Percentiles rank a stretch among this genome's conserved stretches.
Evolutionary conservation across 1,284 basidiomycete genomes (phyloP).

Genomic region (Singerocomus inundabilis): DNA sequence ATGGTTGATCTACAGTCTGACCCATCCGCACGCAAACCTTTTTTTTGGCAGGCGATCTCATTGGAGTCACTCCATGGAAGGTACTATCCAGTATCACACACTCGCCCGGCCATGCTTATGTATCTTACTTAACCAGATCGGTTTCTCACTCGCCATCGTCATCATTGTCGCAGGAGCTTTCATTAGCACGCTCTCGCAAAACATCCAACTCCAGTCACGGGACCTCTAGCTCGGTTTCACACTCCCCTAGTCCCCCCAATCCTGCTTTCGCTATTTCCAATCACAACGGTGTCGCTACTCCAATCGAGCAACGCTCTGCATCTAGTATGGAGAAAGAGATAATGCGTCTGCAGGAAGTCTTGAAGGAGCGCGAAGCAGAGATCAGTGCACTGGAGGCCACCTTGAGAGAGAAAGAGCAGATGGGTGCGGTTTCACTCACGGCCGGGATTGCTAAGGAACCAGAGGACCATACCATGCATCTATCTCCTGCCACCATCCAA

Average conservation of each 20-base stretch:
- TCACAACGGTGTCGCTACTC: slow-evolving; percentile 35
- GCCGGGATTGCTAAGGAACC: slow-evolving; percentile 10
- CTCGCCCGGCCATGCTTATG: slow-evolving; percentile 4
- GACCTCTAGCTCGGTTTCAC: slow-evolving; percentile 53
- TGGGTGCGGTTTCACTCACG: neutral
- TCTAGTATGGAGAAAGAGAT: slow-evolving; percentile 89
- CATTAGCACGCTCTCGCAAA: slow-evolving; percentile 84
- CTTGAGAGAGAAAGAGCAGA: slow-evolving; percentile 49
- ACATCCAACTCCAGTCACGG: slow-evolving; percentile 71
- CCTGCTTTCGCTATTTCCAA: slow-evolving; percentile 59
- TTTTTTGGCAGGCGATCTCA: slow-evolving; percentile 84
- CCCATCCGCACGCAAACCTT: slow-evolving; percentile 58
- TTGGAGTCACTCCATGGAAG: slow-evolving; percentile 81
- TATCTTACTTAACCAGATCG: slow-evolving; percentile 50
- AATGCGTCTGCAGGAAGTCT: slow-evolving; percentile 84
- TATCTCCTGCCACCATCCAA: slow-evolving; percentile 68
- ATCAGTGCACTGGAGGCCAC: slow-evolving; percentile 75
- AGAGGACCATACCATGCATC: slow-evolving; percentile 35
- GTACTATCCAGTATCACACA: slow-evolving; percentile 37
- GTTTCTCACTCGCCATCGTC: slow-evolving; percentile 85
- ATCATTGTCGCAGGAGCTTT: slow-evolving; percentile 95
- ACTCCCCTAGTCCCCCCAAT: slow-evolving; percentile 57
- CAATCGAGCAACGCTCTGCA: slow-evolving; percentile 64
- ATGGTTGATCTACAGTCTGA: slow-evolving; percentile 46
- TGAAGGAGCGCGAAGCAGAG: slow-evolving; percentile 86